Evolutionary conservation across 352 stramenopile genomes (phyloP).

Genomic region (Peronospora farinosa): DNA sequence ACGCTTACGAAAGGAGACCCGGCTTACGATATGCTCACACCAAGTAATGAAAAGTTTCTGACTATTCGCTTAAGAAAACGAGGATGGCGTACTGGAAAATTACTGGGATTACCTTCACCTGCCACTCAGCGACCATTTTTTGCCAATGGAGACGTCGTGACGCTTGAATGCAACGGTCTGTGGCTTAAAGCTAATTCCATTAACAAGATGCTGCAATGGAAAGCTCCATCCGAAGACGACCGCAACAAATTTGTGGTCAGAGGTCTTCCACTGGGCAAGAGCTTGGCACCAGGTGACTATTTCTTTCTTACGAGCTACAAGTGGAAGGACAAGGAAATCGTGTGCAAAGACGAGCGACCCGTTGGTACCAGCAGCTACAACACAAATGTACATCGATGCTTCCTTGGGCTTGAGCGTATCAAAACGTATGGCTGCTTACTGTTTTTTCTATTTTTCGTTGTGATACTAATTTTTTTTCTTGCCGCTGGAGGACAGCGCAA

Average conservation of each 20-base stretch:
- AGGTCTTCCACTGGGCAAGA: constrained; percentile 64
- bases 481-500: constrained; percentile 26
- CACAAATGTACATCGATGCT: constrained; percentile 74
- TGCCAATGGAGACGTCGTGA: constrained; percentile 81
- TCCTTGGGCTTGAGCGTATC: constrained; percentile 75
- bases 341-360: constrained; percentile 69
- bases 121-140: constrained; percentile 60
- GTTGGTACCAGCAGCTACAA: constrained; percentile 81
- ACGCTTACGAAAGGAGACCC: constrained; percentile 66
- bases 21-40: constrained; percentile 77
- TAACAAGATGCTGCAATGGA: constrained; percentile 85
- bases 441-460: constrained; percentile 1
- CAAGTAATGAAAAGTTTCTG: constrained; percentile 80
- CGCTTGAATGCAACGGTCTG: constrained; percentile 81
- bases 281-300: constrained; percentile 68
- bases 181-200: constrained; percentile 72
- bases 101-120: constrained; percentile 23
- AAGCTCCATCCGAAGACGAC: constrained; percentile 75
- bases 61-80: constrained; percentile 77
- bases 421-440: constrained; percentile 42
- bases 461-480: constrained; percentile 6
- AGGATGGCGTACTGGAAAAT: constrained; percentile 44
- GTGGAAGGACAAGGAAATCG: constrained; percentile 84
- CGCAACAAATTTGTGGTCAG: constrained; percentile 84
- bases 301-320: constrained; percentile 86